These are phyloP conservation scores for Paratinospora sagittata DNA, from an alignment of 164 flowering plant genomes.

Conservation along the genomic window DNA sequence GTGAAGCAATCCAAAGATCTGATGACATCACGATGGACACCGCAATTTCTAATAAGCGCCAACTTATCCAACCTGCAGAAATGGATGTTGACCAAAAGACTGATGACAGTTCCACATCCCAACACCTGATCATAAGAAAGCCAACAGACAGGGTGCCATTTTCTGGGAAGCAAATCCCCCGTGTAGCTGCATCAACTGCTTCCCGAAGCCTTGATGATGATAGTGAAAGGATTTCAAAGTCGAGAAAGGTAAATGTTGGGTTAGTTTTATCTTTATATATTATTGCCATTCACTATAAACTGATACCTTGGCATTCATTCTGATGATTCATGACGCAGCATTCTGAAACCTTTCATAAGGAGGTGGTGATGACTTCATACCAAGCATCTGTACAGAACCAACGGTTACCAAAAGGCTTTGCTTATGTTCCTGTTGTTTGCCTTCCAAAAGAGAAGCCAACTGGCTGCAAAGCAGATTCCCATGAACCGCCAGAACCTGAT, in stretches of 20 bases:
- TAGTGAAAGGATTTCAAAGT: conserved; percentile 37
- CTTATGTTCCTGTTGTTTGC: conserved; percentile 68
- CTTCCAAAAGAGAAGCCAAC: conserved; percentile 59
- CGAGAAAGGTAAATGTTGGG: conserved; percentile 42
- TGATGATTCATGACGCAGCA: conserved; percentile 31
- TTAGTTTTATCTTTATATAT: neutral
- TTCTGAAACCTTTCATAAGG: conserved; percentile 70
- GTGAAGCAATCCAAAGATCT: conserved; percentile 71
- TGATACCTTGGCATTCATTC: neutral
- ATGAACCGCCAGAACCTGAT: conserved; percentile 35
- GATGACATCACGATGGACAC: conserved; percentile 82
- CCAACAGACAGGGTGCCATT: conserved; percentile 32
- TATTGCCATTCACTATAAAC: neutral
- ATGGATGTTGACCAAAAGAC: conserved; percentile 62
- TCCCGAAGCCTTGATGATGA: conserved; percentile 33
- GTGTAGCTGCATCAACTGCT: conserved; percentile 35
- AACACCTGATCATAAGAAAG: conserved; percentile 30
- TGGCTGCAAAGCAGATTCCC: conserved; percentile 27
- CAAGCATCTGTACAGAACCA: conserved; percentile 79
- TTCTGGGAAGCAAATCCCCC: conserved; percentile 78
- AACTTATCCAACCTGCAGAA: conserved; percentile 31
- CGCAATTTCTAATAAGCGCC: conserved; percentile 53
- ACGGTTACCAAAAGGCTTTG: conserved; percentile 74
- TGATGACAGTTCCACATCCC: conserved; percentile 65
- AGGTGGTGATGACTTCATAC: conserved; percentile 83